A percentile compares a stretch with the other conserved stretches of the same genome.
Conservation (phyloP, 2,329 filamentous ascomycete species). For the Hysterium pulicare region DNA sequence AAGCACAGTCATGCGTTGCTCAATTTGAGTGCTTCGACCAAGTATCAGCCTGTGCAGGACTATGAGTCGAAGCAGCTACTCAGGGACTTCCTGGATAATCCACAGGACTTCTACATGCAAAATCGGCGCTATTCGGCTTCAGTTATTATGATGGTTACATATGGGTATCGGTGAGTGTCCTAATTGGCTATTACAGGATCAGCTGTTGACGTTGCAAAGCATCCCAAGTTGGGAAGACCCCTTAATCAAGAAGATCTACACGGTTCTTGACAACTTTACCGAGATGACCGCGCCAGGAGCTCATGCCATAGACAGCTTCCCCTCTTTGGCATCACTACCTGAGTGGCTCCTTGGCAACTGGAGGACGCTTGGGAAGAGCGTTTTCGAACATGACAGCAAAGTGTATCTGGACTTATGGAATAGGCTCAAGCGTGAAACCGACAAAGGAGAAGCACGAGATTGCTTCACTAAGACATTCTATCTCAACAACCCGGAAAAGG, state of each 20-base stretch:
- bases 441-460: conserved; percentile 24
- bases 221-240: conserved; percentile 30
- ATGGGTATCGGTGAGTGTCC: conserved; percentile 35
- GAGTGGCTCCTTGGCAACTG: conserved; percentile 30
- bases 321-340: conserved; percentile 26
- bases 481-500: conserved; percentile 26
- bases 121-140: conserved; percentile 32
- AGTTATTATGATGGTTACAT: conserved; percentile 34
- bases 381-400: conserved; percentile 28
- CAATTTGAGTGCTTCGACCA: conserved; percentile 25
- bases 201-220: too few relatives aligned
- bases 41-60: conserved; percentile 44
- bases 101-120: conserved; percentile 28
- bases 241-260: conserved; percentile 30
- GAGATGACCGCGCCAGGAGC: conserved; percentile 20
- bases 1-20: conserved; percentile 31
- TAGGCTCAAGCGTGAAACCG: conserved; percentile 25
- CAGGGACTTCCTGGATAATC: conserved; percentile 39
- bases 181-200: too few relatives aligned
- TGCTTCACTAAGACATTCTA: conserved; percentile 37
- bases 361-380: conserved; percentile 19
- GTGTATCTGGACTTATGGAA: conserved; percentile 35
- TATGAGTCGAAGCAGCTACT: conserved; percentile 47
- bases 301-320: conserved; percentile 28
- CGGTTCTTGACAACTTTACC: conserved; percentile 29